Evolutionary conservation across 495 filamentous ascomycete species (phyloP), one percentile per base, ranked within the genome.

Genomic region (Aspergillus sclerotiicarbonarius): DNA sequence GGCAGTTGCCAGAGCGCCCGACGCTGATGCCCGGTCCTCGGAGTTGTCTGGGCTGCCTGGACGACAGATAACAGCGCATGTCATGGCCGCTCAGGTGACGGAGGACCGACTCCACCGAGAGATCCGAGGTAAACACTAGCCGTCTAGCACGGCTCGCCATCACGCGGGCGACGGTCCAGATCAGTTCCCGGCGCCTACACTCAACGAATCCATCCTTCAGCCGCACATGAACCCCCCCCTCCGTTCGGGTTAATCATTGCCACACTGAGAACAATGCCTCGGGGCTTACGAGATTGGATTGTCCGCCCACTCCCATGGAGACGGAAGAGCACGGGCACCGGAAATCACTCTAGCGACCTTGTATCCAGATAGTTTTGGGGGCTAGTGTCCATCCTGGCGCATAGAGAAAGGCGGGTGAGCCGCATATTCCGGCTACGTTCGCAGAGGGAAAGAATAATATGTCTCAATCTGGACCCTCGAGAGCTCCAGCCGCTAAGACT

Each of bases 81-180:
- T 53, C 54, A 53, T 49, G 29, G 54, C 59, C 51, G 45, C 57
- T 54, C 51, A 46, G 53, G 13, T 48, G 30, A 45, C 31, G 52
- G 54, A 57, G 57, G 49, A 32, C 20, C 21, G 21, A 49, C 46
- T 31, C 47, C 47, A 50, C 47, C 47, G n/a, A 50, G 7, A 10
- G 6, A 49, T 30, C 46, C 46, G 46, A 63, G 61, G 59, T 60
- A 60, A 60, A 6, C 25, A 50, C 25, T 50, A 32, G 47, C 31
- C 20, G 13, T 13, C 47, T 32, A 16, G 29, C 47, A 50, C 47
- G 47, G 47, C 47, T 50, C 20, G 16, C 13, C 25, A 32, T 50
- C 47, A 16, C 47, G 47, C 31, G 47, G 19, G 13, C 31, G 13
- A 16, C 18, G 13, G 25, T 16, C 47, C 25, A 50, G 15, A 32